phyloP scores from a whole-genome alignment of 768 basidiomycete species.

The Omphalotus guepiniiformis region DNA sequence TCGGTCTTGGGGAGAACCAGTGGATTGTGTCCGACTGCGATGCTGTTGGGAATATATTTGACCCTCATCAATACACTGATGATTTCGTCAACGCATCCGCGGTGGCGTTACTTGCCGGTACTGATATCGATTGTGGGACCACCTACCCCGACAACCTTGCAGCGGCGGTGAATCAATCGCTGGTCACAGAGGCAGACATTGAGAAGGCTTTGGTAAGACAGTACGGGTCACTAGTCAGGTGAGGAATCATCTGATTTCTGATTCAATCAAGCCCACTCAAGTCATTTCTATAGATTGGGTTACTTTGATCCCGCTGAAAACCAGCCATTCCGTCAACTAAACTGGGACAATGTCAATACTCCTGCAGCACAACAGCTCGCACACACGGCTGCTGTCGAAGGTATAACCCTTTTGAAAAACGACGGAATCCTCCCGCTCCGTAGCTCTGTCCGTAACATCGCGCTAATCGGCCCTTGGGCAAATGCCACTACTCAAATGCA shows the following conservation, averaged over 20 bases:
- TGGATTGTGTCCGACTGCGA: constrained; percentile 60
- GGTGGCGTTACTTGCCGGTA: constrained; percentile 46
- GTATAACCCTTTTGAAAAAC: constrained; percentile 61
- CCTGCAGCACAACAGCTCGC: constrained; percentile 44
- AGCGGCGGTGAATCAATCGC: constrained; percentile 41
- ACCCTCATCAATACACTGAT: constrained; percentile 43
- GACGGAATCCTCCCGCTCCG: constrained; percentile 54
- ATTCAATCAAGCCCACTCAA: background rate
- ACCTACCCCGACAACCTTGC: constrained; percentile 42
- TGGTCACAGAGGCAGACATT: constrained; percentile 42
- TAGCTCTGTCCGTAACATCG: constrained; percentile 40
- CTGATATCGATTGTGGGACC: constrained; percentile 52
- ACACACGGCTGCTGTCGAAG: constrained; percentile 46
- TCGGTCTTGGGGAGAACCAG: constrained; percentile 46
- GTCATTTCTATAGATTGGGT: constrained; percentile 35
- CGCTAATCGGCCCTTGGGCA: constrained; percentile 56
- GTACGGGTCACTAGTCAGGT: constrained; percentile 54
- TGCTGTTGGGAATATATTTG: constrained; percentile 47
- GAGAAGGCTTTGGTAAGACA: constrained; percentile 39
- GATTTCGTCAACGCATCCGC: constrained; percentile 45
- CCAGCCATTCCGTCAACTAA: constrained; percentile 49
- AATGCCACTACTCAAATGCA: constrained; percentile 55
- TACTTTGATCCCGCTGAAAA: constrained; percentile 49
- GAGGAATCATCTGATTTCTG: constrained; percentile 9
- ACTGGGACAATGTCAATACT: constrained; percentile 45